Percentiles rank a stretch among this genome's conserved stretches.
These are phyloP conservation scores for Crotalaria pallida DNA, from an alignment of 306 rosid species.

Conservation along the genomic window DNA sequence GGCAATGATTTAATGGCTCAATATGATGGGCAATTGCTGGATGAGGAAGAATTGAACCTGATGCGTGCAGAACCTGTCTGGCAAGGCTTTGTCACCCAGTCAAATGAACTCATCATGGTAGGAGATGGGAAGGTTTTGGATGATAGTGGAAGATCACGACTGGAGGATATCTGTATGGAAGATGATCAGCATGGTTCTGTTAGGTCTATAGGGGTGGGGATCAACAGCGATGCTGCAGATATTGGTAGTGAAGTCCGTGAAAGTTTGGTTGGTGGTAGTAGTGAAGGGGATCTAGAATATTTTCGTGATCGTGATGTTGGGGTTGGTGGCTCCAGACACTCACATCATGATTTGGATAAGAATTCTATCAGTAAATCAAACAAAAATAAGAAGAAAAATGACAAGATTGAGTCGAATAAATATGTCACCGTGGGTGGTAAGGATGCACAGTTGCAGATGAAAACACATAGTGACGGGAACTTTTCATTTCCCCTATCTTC, in stretches of 20 bases:
- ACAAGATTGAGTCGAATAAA: slow-evolving; percentile 48
- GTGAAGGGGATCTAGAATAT: slow-evolving; percentile 70
- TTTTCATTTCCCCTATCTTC: slow-evolving; percentile 78
- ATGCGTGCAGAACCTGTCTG: slow-evolving; percentile 84
- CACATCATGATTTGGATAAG: slow-evolving; percentile 44
- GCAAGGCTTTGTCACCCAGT: slow-evolving; percentile 89
- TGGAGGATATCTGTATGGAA: slow-evolving; percentile 60
- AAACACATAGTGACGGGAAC: slow-evolving; percentile 47
- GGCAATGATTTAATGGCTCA: slow-evolving; percentile 67
- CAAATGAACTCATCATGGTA: slow-evolving; percentile 66
- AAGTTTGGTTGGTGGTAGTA: slow-evolving; percentile 72
- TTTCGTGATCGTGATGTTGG: slow-evolving; percentile 54
- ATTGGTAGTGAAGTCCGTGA: slow-evolving; percentile 73
- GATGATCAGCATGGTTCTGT: slow-evolving; percentile 83
- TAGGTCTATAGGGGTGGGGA: slow-evolving; percentile 87
- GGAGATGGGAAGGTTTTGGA: slow-evolving; percentile 56
- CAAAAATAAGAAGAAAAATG: slow-evolving; percentile 42
- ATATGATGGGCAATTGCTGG: slow-evolving; percentile 87
- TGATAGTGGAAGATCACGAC: slow-evolving; percentile 50
- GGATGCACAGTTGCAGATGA: slow-evolving; percentile 34
- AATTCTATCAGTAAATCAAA: slow-evolving; percentile 38
- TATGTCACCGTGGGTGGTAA: slow-evolving; percentile 43
- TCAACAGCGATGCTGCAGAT: slow-evolving; percentile 77
- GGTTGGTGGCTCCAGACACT: slow-evolving; percentile 40
- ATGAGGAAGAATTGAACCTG: slow-evolving; percentile 73